Conservation (phyloP, 2,329 filamentous ascomycete species). For the Thelonectria discophora region DNA sequence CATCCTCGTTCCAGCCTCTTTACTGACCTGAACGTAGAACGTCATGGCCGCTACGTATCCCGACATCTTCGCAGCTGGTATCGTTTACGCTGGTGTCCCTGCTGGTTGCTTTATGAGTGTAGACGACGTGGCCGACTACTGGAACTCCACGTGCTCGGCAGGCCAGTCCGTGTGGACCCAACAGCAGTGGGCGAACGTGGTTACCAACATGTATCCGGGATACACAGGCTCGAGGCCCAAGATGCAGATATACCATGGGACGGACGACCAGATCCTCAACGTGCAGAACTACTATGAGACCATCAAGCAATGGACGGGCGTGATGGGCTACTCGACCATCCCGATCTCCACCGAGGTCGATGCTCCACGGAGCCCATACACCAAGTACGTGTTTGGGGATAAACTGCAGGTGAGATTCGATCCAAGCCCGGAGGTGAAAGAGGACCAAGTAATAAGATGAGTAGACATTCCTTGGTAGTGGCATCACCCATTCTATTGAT, state of each 20-base stretch:
- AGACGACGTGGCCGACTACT: slow-evolving; percentile 54
- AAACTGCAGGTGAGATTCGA: slow-evolving; percentile 30
- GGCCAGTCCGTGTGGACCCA: slow-evolving; percentile 57
- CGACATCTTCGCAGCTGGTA: slow-evolving; percentile 61
- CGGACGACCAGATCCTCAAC: slow-evolving; percentile 57
- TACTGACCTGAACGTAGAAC: slow-evolving; percentile 43
- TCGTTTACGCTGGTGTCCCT: slow-evolving; percentile 62
- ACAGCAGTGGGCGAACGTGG: slow-evolving; percentile 52
- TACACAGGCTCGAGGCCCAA: slow-evolving; percentile 59
- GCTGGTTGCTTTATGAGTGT: slow-evolving; percentile 61
- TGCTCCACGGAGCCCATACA: slow-evolving; percentile 49
- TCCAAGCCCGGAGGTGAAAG: background rate
- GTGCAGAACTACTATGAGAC: slow-evolving; percentile 66
- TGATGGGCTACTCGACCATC: slow-evolving; percentile 53
- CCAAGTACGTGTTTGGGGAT: slow-evolving; percentile 51
- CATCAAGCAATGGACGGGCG: slow-evolving; percentile 64
- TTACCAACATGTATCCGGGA: slow-evolving; percentile 59
- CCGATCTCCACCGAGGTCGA: slow-evolving; percentile 45
- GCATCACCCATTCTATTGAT: slow-evolving; percentile 31
- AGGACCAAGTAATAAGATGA: background rate
- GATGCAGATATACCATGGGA: slow-evolving; percentile 69
- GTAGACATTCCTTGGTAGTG: slow-evolving; percentile 32
- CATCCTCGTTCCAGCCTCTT: background rate
- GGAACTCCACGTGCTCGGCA: slow-evolving; percentile 64
- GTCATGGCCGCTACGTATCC: slow-evolving; percentile 64